phyloP scores from a whole-genome alignment of 2,329 filamentous ascomycete genomes.

The Aspergillus floridensis region DNA sequence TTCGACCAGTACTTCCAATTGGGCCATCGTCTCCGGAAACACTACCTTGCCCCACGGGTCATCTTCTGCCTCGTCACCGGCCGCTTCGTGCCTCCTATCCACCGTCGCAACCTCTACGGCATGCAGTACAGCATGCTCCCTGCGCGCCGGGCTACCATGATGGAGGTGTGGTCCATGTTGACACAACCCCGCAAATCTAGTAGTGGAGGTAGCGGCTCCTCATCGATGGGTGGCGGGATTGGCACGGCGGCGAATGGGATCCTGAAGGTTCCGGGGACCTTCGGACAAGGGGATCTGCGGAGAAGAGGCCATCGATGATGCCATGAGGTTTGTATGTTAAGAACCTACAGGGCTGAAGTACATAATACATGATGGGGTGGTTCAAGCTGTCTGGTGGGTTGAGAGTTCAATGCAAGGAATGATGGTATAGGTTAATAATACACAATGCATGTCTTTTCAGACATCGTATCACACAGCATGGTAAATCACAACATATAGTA shows the following conservation, averaged over 20 bases:
- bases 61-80: constrained; percentile 85
- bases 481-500: neutral
- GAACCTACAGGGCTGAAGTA: constrained; percentile 6
- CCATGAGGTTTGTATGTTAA: neutral
- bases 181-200: constrained; percentile 47
- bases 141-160: constrained; percentile 71
- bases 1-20: constrained; percentile 98
- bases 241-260: constrained; percentile 27
- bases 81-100: constrained; percentile 90
- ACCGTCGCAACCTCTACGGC: constrained; percentile 90
- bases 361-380: neutral
- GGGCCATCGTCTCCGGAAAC: constrained; percentile 84
- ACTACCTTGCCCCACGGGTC: constrained; percentile 88
- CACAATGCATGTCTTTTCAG: neutral
- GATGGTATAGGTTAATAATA: neutral
- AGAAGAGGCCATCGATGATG: constrained; percentile 36
- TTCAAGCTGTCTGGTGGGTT: neutral
- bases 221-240: constrained; percentile 26
- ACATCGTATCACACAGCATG: neutral
- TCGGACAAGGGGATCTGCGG: constrained; percentile 31
- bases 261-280: constrained; percentile 34
- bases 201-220: constrained; percentile 23
- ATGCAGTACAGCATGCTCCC: constrained; percentile 98
- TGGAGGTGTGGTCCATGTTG: constrained; percentile 79
- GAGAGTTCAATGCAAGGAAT: too few relatives aligned